Conservation (phyloP, 306 rosid species). For the Canavalia gladiata region DNA sequence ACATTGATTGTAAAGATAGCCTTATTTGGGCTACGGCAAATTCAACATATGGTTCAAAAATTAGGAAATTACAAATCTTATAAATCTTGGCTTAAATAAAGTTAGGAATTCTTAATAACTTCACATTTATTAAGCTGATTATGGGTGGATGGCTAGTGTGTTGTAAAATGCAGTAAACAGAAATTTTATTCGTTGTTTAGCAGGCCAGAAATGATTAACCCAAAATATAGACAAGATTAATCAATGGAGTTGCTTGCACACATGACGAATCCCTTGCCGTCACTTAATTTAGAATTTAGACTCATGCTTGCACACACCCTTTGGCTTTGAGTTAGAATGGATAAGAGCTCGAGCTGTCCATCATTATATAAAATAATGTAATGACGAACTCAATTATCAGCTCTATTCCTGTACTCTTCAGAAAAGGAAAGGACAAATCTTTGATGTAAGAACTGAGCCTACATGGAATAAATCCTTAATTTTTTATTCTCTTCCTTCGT, state of each 20-base stretch:
- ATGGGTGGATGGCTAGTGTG: not conserved
- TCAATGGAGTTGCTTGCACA: conserved; percentile 38
- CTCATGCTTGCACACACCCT: not conserved
- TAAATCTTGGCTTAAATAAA: not conserved
- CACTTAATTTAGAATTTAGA: not conserved
- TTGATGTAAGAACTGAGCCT: not conserved
- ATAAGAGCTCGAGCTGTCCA: not conserved
- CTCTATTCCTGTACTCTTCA: not conserved
- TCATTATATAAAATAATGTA: conserved; percentile 4
- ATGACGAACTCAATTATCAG: not conserved
- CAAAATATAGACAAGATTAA: not conserved
- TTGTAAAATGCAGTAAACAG: not conserved
- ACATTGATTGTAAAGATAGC: not conserved
- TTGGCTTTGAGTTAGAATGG: not conserved
- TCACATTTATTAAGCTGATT: not conserved
- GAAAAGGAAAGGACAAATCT: not conserved
- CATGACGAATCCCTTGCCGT: not conserved
- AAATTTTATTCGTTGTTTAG: not conserved
- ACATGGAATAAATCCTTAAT: not conserved
- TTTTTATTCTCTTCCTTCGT: not conserved
- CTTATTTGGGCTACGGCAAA: not conserved
- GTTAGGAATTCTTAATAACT: not conserved
- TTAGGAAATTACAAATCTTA: not conserved
- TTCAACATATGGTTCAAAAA: not conserved
- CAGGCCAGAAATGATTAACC: not conserved